These are phyloP conservation scores for Rhizopus arrhizus DNA, from an alignment of 371 early-diverging fungal genomes.

Conservation along the genomic window DNA sequence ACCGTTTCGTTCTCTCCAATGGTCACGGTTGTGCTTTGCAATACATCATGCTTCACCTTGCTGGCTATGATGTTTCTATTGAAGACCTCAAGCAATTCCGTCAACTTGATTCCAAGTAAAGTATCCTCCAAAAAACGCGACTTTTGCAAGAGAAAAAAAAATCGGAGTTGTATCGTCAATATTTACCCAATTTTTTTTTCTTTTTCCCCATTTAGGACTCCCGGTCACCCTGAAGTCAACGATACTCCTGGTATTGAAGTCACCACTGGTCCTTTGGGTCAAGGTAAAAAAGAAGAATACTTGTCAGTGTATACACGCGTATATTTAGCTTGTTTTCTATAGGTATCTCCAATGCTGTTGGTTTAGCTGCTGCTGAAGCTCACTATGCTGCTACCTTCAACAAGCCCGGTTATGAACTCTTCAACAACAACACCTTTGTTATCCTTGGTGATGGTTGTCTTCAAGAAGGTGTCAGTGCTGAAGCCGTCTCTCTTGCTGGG, in stretches of 20 bases:
- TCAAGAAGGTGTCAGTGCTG: conserved; percentile 98
- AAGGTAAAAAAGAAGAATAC: conserved; percentile 63
- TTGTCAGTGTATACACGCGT: not conserved
- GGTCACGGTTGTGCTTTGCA: conserved; percentile 97
- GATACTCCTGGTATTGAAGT: conserved; percentile 94
- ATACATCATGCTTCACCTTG: conserved; percentile 89
- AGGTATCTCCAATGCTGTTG: conserved; percentile 92
- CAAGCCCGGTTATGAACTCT: conserved; percentile 77
- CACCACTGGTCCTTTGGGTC: conserved; percentile 99
- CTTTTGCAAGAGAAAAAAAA: not conserved
- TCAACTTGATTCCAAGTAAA: conserved; percentile 79
- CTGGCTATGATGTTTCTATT: conserved; percentile 85
- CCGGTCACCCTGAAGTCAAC: conserved; percentile 93
- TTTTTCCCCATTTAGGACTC: conserved; percentile 62
- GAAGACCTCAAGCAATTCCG: conserved; percentile 95
- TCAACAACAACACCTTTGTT: conserved; percentile 87
- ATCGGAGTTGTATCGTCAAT: conserved; percentile 2
- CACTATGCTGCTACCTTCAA: conserved; percentile 92
- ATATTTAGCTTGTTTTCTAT: not conserved
- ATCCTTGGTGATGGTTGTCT: conserved; percentile 99
- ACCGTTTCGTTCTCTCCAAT: conserved; percentile 98
- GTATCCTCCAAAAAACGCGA: conserved; percentile 5
- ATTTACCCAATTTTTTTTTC: conserved; percentile 4
- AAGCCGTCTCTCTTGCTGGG: conserved; percentile 98
- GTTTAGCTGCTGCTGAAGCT: conserved; percentile 92